Base-by-base conservation (phyloP, 73 alveolate genomes). In the Tetrahymena malaccensis region DNA sequence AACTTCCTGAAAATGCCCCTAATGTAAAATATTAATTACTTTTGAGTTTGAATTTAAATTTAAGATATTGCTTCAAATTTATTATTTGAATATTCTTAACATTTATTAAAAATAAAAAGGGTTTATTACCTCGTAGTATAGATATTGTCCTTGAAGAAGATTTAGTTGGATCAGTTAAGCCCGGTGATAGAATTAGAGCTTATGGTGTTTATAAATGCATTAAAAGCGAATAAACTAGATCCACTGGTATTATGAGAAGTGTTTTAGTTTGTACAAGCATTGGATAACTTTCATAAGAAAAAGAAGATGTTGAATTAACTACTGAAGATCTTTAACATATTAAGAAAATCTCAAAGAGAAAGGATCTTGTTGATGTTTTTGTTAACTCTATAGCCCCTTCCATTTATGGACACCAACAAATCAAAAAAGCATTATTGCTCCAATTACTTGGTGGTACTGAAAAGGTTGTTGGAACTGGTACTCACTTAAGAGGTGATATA, bases 401-500 rank as follows among this genome's bases (percentile, higher is more conserved):
- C 94, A 99, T 99, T 57, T 98, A 97, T 94, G 99, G 99, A 9
- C 99, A 98, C 94, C 96, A 89, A 58, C 95, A 94, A 43, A 98
- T 99, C 34, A 99, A 99, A 96, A 98, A 98, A 94, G 99, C 99
- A 15, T 94, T 99, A 21, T 96, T 99, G 94, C 96, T 99, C 85
- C 99, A 98, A 96, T 97, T 98, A 89, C 98, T 99, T 93, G 99
- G 99, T 55, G 99, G 99, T 43, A 97, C 96, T 33, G 99, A 98
- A 95, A 98, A 98, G 94, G 96, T 85, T 55, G 83, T 96, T n/a
- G 97, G 97, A 50, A 98, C 98, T 96, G 99, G 99, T 58, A 99
- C 99, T 55, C 99, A 99, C 97, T 98, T 99, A 44, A 98, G 99
- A 96, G 99, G 99, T 40, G 99, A 99, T 96, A 98, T 99, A 93